phyloP scores from a whole-genome alignment of 441 rosid species.

The Rhodomyrtus psidioides region DNA sequence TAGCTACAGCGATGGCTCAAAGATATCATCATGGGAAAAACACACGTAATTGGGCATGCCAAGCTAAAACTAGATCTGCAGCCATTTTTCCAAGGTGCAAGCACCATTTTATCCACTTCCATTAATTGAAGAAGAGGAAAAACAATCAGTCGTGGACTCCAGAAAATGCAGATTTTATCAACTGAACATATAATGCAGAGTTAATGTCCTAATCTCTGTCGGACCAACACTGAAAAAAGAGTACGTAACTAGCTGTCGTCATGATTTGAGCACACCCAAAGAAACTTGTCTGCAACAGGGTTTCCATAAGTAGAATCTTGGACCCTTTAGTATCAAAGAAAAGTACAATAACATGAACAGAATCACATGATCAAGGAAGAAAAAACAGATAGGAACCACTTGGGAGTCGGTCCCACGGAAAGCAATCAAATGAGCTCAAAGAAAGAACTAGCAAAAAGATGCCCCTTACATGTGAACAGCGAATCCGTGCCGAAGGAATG shows the following conservation, averaged over 20 bases:
- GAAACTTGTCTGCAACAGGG: not conserved
- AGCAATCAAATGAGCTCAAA: not conserved
- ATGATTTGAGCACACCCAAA: not conserved
- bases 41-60: not conserved
- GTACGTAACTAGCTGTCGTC: not conserved
- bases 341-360: not conserved
- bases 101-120: not conserved
- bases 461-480: constrained; percentile 87
- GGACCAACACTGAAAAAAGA: not conserved
- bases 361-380: not conserved
- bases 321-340: not conserved
- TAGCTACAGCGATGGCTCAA: not conserved
- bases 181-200: not conserved
- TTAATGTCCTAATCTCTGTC: not conserved
- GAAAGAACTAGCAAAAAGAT: constrained; percentile 1
- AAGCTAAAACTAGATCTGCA: not conserved
- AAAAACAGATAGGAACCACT: not conserved
- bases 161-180: not conserved
- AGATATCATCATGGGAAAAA: not conserved
- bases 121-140: not conserved
- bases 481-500: constrained; percentile 85
- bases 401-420: not conserved
- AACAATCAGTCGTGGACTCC: not conserved
- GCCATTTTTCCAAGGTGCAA: not conserved
- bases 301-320: not conserved